Evolutionary conservation across 768 basidiomycete species (phyloP), one percentile per base, ranked within the genome.

Genomic region (Lepiota venenata): DNA sequence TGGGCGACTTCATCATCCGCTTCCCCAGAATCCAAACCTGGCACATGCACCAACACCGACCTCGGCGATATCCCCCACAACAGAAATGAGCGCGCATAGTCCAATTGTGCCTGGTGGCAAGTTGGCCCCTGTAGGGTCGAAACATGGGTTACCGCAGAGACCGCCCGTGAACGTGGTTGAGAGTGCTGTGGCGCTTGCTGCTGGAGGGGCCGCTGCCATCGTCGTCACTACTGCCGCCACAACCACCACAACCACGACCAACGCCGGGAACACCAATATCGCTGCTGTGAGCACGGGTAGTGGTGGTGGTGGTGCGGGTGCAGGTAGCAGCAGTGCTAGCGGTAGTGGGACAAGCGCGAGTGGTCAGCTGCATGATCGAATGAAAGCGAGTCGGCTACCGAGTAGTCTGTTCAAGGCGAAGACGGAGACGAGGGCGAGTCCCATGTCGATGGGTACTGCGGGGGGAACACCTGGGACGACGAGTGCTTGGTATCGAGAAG

Each of bases 341-440:
- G 10, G 32, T 32, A 32, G 32, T 32, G 32, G 32, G 32, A 32
- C 32, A 9, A 16, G 16, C 18, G n/a, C 32, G 29, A 25, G 25
- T 25, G 32, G n/a, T 32, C 46, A 47, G 46, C 20, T 47, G 11
- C 36, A 47, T 36, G 46, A 47, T 11, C 15, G 43, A 9, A 45
- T 50, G 41, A 52, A 43, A 43, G 50, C 12, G 52, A 40, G 49
- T 55, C 16, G 53, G 55, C 70, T 59, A 71, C 41, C 49, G 65
- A 60, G 52, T 54, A 48, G 50, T 51, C 47, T 59, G 27, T 60
- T 25, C 61, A 56, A 57, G 36, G 45, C 46, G 52, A 58, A 50
- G 50, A 56, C 52, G 52, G 49, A 51, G 47, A 46, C 44, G 25
- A 29, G 58, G 40, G 39, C 38, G 46, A 27, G 60, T 64, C 25